Percentiles rank a stretch among this genome's conserved stretches.
Conservation (phyloP, 2,329 filamentous ascomycete genomes). For the Alternaria dauci region DNA sequence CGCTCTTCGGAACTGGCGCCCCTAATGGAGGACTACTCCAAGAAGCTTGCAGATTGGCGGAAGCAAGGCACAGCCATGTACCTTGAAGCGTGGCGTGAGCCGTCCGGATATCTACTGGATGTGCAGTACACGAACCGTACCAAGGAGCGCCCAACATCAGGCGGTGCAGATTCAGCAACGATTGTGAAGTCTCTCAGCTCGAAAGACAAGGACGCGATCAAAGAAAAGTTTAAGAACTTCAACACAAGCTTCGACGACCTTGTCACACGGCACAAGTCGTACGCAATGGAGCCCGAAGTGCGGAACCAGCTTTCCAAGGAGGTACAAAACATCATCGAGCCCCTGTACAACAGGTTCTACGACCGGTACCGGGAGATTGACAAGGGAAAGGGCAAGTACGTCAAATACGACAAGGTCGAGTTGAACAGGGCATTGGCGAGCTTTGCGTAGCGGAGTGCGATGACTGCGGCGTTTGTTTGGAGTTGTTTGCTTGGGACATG, state of each 20-base stretch:
- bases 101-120: conserved; percentile 83
- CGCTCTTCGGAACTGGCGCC: conserved; percentile 78
- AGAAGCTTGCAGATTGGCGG: conserved; percentile 81
- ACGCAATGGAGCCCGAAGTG: conserved; percentile 91
- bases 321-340: conserved; percentile 90
- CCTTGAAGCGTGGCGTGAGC: conserved; percentile 86
- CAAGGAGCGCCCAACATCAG: conserved; percentile 69
- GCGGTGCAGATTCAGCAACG: conserved; percentile 76
- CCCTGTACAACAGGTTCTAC: conserved; percentile 93
- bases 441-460: conserved; percentile 46
- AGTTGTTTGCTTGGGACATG: conserved; percentile 25
- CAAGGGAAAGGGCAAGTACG: conserved; percentile 97
- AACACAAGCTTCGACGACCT: conserved; percentile 91
- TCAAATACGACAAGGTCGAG: conserved; percentile 91
- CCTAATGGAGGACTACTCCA: conserved; percentile 70
- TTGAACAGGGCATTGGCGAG: conserved; percentile 70
- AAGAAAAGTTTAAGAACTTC: conserved; percentile 93
- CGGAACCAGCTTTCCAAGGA: conserved; percentile 80
- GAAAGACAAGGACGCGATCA: conserved; percentile 96
- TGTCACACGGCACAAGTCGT: conserved; percentile 79
- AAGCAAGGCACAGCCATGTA: conserved; percentile 87
- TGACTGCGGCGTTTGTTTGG: conserved; percentile 31
- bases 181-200: conserved; percentile 84
- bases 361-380: conserved; percentile 97
- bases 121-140: conserved; percentile 86